phyloP scores from a whole-genome alignment of 2,329 filamentous ascomycete genomes.

The Colletotrichum sp. region DNA sequence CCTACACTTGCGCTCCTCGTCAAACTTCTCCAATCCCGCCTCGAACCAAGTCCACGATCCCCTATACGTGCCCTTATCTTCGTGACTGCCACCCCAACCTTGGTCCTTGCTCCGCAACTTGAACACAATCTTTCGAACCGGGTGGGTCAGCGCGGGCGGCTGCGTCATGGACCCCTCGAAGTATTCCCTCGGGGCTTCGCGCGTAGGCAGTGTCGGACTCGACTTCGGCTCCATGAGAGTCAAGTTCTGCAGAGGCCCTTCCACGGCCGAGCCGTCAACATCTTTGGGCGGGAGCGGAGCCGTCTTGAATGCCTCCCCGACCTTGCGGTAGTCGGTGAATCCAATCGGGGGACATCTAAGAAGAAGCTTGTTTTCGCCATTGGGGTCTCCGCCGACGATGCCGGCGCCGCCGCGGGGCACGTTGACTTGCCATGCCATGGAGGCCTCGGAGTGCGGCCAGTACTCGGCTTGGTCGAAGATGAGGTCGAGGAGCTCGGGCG shows the following conservation, averaged over 20 bases:
- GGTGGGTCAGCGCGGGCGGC: conserved; percentile 40
- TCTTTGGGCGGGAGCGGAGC: conserved; percentile 6
- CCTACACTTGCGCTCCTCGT: conserved; percentile 36
- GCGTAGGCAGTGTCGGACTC: background rate
- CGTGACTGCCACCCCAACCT: conserved; percentile 51
- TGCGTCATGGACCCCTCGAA: conserved; percentile 33
- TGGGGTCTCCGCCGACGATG: conserved; percentile 26
- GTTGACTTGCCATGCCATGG: conserved; percentile 27
- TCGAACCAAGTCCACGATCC: conserved; percentile 69
- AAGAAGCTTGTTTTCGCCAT: conserved; percentile 36
- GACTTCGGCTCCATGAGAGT: background rate
- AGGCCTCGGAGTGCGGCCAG: conserved; percentile 57
- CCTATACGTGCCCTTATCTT: conserved; percentile 42
- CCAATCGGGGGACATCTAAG: conserved; percentile 41
- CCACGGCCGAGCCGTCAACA: background rate
- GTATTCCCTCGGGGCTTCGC: conserved; percentile 29
- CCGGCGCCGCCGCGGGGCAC: conserved; percentile 22
- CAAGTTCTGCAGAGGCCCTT: background rate
- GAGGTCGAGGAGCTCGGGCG: conserved; percentile 58
- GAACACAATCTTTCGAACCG: conserved; percentile 67
- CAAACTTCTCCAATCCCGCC: conserved; percentile 62
- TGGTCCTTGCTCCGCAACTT: conserved; percentile 63
- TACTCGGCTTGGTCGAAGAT: conserved; percentile 68
- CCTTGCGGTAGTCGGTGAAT: conserved; percentile 23
- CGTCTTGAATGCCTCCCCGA: conserved; percentile 7